A percentile compares a stretch with the other conserved stretches of the same genome.
phyloP scores from a whole-genome alignment of 1,284 basidiomycete genomes.

The Puccinia coronata region DNA sequence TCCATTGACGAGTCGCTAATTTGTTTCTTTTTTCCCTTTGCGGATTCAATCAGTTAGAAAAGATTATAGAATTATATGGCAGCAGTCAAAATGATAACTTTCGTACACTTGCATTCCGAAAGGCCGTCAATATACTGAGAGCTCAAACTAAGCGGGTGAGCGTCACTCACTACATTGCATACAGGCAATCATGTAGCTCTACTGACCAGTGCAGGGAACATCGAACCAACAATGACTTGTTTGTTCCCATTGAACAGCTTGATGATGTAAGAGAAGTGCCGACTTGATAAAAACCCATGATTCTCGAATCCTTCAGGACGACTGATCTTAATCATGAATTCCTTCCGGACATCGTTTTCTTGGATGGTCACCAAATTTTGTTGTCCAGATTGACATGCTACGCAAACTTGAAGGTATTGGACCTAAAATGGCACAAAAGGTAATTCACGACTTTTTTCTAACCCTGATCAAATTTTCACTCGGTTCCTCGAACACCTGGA shows the following conservation, averaged over 20 bases:
- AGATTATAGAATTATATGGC: conserved; percentile 29
- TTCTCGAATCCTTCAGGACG: not conserved
- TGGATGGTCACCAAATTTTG: not conserved
- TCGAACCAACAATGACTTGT: not conserved
- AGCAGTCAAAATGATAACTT: conserved; percentile 11
- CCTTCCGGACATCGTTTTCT: not conserved
- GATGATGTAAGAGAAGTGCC: conserved; percentile 5
- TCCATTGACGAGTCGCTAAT: not conserved
- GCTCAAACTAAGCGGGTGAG: conserved; percentile 28
- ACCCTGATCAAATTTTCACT: not conserved
- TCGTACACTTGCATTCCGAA: conserved; percentile 16
- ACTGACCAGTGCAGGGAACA: no score
- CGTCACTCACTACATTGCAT: not conserved
- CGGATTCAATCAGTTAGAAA: conserved; percentile 11
- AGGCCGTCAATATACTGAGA: conserved; percentile 5
- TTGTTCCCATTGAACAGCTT: not conserved
- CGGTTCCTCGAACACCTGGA: not conserved
- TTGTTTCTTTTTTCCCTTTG: not conserved
- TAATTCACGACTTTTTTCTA: not conserved
- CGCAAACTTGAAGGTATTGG: conserved; percentile 30
- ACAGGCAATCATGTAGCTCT: not conserved
- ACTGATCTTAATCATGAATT: not conserved
- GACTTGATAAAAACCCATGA: not conserved
- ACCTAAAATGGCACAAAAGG: conserved; percentile 22
- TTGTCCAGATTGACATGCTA: conserved; percentile 17